phyloP scores from a whole-genome alignment of 2,329 filamentous ascomycete genomes.

The Aspergillus felis region DNA sequence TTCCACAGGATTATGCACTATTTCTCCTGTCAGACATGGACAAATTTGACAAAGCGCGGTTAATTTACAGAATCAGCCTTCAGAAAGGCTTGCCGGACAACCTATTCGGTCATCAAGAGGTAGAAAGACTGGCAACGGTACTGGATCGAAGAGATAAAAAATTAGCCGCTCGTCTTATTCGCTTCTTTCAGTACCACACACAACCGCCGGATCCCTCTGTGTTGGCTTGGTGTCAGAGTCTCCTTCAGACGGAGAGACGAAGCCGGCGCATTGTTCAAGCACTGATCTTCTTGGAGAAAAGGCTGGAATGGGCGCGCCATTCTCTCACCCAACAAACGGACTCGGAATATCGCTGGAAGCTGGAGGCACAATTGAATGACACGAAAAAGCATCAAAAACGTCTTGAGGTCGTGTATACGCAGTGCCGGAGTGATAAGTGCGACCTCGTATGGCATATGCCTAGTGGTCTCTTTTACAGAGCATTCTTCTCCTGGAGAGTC shows the following conservation, averaged over 20 bases:
- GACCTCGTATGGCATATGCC: not conserved
- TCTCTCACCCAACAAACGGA: not conserved
- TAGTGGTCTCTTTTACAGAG: not conserved
- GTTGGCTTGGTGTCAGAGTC: not conserved
- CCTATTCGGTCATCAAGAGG: not conserved
- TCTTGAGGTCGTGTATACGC: not conserved
- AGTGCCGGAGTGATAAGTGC: not conserved
- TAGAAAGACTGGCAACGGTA: not conserved
- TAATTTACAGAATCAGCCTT: not conserved
- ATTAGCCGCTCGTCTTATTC: not conserved
- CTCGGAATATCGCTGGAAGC: no score
- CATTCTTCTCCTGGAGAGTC: not conserved
- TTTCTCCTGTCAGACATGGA: not conserved
- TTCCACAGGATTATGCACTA: not conserved
- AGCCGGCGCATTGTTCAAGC: not conserved
- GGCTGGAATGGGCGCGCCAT: not conserved
- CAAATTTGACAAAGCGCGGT: not conserved
- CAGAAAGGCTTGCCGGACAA: not conserved
- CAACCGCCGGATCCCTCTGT: not conserved
- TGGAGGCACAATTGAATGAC: not conserved
- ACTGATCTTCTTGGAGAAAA: not conserved
- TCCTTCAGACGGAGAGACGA: not conserved
- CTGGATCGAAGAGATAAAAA: not conserved
- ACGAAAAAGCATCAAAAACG: not conserved
- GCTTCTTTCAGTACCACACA: not conserved